These are phyloP conservation scores for Ogataea populi-albae DNA, from an alignment of 805 yeast genomes.

Conservation along the genomic window DNA sequence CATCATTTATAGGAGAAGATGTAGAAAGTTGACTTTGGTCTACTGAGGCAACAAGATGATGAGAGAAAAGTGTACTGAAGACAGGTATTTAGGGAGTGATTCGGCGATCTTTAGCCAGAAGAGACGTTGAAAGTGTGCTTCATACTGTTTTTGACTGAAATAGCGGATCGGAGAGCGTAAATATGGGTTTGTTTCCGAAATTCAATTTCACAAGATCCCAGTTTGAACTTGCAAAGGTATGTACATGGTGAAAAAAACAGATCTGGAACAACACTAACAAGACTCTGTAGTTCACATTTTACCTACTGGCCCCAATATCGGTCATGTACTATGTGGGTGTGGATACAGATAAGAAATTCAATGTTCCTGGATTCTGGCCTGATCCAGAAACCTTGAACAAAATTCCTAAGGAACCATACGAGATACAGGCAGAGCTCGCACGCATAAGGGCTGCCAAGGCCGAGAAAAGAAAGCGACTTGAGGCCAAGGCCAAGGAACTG, in stretches of 20 bases:
- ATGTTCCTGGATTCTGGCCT: slow-evolving; percentile 95
- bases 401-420: slow-evolving; percentile 90
- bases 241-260: no score
- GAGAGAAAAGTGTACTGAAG: no score
- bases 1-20: no score
- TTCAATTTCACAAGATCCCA: slow-evolving; percentile 44
- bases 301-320: slow-evolving; percentile 80
- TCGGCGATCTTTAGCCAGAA: no score
- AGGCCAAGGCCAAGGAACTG: slow-evolving; percentile 63
- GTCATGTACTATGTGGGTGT: slow-evolving; percentile 93
- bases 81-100: no score
- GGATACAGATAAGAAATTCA: slow-evolving; percentile 83
- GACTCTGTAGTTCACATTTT: slow-evolving; percentile 63
- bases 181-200: slow-evolving; percentile 18
- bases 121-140: no score
- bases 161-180: no score
- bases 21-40: no score
- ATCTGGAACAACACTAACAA: no score
- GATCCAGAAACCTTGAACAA: slow-evolving; percentile 89
- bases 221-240: slow-evolving; percentile 49
- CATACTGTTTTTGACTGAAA: no score
- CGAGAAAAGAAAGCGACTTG: slow-evolving; percentile 70
- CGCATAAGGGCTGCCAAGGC: slow-evolving; percentile 74
- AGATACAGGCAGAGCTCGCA: slow-evolving; percentile 87
- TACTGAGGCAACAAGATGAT: no score